Conservation (phyloP, 306 rosid species). For the Quercus suber region DNA sequence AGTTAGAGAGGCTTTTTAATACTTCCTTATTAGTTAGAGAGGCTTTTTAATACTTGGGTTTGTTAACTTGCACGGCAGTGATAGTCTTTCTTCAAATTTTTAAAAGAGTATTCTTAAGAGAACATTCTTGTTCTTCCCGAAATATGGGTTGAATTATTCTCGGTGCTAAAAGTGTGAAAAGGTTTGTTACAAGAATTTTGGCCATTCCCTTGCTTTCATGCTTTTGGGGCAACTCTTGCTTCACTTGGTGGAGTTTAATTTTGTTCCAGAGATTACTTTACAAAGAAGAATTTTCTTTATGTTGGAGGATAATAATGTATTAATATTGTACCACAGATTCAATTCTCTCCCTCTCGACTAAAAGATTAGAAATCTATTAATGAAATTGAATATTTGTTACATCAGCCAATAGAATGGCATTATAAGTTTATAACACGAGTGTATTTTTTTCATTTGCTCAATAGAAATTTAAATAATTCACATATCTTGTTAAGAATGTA, state of each 20-base stretch:
- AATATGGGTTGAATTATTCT: not conserved
- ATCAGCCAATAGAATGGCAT: too few species aligned
- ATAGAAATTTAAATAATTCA: too few species aligned
- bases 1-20: constrained; percentile 19
- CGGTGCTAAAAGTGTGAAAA: not conserved
- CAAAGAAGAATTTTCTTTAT: not conserved
- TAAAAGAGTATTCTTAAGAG: constrained; percentile 23
- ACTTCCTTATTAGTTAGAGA: constrained; percentile 16
- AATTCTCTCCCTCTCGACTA: too few species aligned
- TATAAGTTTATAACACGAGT: too few species aligned
- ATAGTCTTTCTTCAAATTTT: constrained; percentile 25
- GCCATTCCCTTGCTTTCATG: not conserved
- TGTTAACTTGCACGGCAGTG: constrained; percentile 27
- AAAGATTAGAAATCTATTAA: too few species aligned
- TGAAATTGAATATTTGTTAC: too few species aligned
- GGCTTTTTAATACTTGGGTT: constrained; percentile 30
- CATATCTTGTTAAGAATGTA: too few species aligned
- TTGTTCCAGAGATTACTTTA: not conserved
- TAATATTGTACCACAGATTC: not conserved
- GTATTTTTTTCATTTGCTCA: too few species aligned
- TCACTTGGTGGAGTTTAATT: not conserved
- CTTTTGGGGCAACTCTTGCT: not conserved
- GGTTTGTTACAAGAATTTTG: not conserved
- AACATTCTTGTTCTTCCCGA: constrained; percentile 3
- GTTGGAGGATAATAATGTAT: constrained; percentile 4